A percentile compares a stretch with the other conserved stretches of the same genome.
phyloP scores from a whole-genome alignment of 2,329 filamentous ascomycete genomes.

The Paracamarosporium sp. region DNA sequence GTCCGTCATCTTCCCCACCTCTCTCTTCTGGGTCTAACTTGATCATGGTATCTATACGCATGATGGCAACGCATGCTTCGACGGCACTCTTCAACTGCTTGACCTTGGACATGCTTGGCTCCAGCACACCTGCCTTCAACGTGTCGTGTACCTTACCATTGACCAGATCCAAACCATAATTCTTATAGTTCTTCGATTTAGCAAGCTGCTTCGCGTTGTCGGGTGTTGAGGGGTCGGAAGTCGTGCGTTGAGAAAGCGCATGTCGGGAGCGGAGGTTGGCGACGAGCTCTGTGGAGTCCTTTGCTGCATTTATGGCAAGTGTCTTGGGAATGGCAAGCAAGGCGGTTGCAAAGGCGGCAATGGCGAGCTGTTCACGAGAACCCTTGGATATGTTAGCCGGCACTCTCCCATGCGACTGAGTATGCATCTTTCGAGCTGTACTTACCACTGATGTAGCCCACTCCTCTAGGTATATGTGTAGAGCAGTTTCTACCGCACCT shows the following conservation, averaged over 20 bases:
- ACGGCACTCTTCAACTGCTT: slow-evolving; percentile 98
- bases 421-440: slow-evolving; percentile 18
- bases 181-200: slow-evolving; percentile 97
- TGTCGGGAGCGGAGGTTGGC: slow-evolving; percentile 94
- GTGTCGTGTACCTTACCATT: slow-evolving; percentile 92
- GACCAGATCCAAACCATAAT: slow-evolving; percentile 91
- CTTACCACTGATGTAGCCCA: slow-evolving; percentile 92
- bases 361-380: slow-evolving; percentile 95
- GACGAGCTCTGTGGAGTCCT: slow-evolving; percentile 93
- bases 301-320: slow-evolving; percentile 93
- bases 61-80: slow-evolving; percentile 97
- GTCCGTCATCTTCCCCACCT: slow-evolving; percentile 76
- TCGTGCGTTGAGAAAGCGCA: slow-evolving; percentile 90
- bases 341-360: slow-evolving; percentile 95
- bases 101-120: slow-evolving; percentile 98
- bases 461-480: slow-evolving; percentile 99
- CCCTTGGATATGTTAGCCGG: slow-evolving; percentile 54
- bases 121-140: slow-evolving; percentile 92
- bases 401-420: too few relatives aligned
- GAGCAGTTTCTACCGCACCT: slow-evolving; percentile 95
- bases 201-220: slow-evolving; percentile 89
- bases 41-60: slow-evolving; percentile 99
- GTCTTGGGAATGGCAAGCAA: slow-evolving; percentile 96
- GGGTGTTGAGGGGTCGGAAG: slow-evolving; percentile 66
- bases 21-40: slow-evolving; percentile 92